Conservation (phyloP, 176 grass and related monocot genomes). For the Oryza rufipogon region DNA sequence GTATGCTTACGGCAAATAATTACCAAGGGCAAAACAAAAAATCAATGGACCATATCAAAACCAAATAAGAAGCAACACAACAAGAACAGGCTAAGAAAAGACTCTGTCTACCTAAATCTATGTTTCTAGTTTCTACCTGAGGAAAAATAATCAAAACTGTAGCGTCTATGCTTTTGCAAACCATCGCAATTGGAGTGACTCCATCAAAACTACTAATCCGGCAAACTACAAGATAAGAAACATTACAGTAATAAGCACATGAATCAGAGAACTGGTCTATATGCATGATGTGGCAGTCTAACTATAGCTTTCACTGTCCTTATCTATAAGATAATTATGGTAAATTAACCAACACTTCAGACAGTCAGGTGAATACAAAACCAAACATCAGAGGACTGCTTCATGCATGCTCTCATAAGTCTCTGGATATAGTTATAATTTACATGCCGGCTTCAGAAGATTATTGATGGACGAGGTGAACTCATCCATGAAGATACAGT, state of each 20-base stretch:
- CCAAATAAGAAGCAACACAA: constrained; percentile 18
- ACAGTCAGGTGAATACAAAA: neutral
- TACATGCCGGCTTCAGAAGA: neutral
- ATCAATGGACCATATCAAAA: constrained; percentile 10
- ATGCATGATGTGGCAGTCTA: neutral
- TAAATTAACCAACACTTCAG: neutral
- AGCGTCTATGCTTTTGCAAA: neutral
- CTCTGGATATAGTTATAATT: no score
- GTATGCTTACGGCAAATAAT: neutral
- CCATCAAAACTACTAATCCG: constrained; percentile 4
- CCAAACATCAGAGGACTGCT: no score
- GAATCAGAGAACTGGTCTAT: constrained; percentile 6
- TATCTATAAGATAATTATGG: neutral
- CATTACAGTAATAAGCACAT: neutral
- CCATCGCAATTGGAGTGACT: constrained; percentile 16
- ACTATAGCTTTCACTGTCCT: constrained; percentile 8
- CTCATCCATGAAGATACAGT: constrained; percentile 8
- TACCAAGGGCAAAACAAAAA: neutral
- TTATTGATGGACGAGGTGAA: neutral
- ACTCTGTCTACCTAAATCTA: neutral
- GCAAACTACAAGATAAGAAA: neutral
- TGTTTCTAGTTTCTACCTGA: constrained; percentile 12
- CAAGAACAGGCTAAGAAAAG: constrained; percentile 15
- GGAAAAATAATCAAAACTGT: constrained; percentile 17
- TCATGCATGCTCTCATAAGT: no score